These are phyloP conservation scores for Chrysopogon serrulatus DNA, from an alignment of 176 grass and related monocot species.

Conservation along the genomic window DNA sequence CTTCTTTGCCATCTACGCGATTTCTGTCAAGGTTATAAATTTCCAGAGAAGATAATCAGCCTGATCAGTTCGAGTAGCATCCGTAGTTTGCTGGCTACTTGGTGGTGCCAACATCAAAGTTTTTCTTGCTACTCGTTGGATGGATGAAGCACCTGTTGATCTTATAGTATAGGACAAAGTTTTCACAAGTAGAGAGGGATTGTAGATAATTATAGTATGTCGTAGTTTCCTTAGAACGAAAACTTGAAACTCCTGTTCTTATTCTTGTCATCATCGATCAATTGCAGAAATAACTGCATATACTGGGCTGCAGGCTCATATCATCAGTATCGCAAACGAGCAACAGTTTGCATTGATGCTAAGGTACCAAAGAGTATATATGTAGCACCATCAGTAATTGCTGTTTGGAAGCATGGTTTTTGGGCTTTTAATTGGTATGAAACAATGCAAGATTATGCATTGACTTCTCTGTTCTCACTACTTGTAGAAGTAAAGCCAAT, in stretches of 20 bases:
- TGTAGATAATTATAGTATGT: not conserved
- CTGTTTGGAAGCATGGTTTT: too few relatives aligned
- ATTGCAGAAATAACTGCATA: too few relatives aligned
- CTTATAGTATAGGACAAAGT: not conserved
- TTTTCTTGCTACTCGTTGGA: not conserved
- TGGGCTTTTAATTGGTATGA: too few relatives aligned
- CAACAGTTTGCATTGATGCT: too few relatives aligned
- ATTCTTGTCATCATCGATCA: too few relatives aligned
- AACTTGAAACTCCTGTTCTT: not conserved
- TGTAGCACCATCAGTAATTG: too few relatives aligned
- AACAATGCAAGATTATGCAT: too few relatives aligned
- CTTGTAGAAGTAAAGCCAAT: too few relatives aligned
- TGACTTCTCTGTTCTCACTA: too few relatives aligned
- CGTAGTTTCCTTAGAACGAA: not conserved
- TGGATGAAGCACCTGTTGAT: not conserved
- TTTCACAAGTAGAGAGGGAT: not conserved
- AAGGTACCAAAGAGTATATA: too few relatives aligned
- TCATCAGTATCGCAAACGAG: too few relatives aligned
- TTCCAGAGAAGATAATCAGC: conserved; percentile 49
- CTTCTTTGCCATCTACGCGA: conserved; percentile 53
- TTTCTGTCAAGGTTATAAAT: conserved; percentile 53
- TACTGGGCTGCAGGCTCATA: too few relatives aligned
- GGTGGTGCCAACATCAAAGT: not conserved
- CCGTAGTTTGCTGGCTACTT: not conserved
- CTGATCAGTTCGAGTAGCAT: not conserved